Conservation (phyloP, 2,329 filamentous ascomycete species). For the Pleomassaria siparia region DNA sequence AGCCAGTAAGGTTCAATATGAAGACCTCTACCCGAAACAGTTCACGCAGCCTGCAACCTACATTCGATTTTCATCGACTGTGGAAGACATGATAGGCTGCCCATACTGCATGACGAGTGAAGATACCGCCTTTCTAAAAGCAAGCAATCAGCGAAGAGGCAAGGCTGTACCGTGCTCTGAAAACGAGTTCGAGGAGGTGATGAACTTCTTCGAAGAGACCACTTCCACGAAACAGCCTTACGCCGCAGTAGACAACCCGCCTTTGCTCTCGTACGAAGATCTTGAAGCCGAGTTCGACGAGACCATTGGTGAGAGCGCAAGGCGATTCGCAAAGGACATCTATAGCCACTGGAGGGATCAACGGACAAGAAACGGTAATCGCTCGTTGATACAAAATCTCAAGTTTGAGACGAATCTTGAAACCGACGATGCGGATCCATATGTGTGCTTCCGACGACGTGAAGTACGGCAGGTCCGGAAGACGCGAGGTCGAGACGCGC, state of each 20-base stretch:
- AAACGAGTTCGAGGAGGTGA: conserved; percentile 89
- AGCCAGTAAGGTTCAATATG: conserved; percentile 73
- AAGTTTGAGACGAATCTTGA: conserved; percentile 96
- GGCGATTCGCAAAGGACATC: conserved; percentile 70
- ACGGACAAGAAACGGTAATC: conserved; percentile 68
- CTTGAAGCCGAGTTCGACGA: conserved; percentile 67
- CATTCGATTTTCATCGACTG: conserved; percentile 96
- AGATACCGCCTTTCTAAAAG: conserved; percentile 81
- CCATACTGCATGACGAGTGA: conserved; percentile 94
- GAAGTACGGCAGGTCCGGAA: conserved; percentile 94
- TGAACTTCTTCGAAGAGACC: conserved; percentile 92
- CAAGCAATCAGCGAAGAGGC: conserved; percentile 77
- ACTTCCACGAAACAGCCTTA: conserved; percentile 82
- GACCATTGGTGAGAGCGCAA: conserved; percentile 55
- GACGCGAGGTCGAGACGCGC: conserved; percentile 88
- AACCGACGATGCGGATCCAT: conserved; percentile 93
- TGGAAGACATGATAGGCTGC: conserved; percentile 89
- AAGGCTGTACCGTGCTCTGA: conserved; percentile 70
- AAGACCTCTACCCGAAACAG: conserved; percentile 76
- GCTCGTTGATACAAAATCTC: conserved; percentile 72
- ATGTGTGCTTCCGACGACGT: conserved; percentile 94
- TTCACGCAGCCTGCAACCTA: conserved; percentile 89
- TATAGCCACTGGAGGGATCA: conserved; percentile 88
- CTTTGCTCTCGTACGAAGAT: conserved; percentile 63
- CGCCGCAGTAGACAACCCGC: conserved; percentile 84